A percentile compares a stretch with the other conserved stretches of the same genome.
These are phyloP conservation scores for Nemania sp. DNA, from an alignment of 2,329 filamentous ascomycete genomes.

Conservation along the genomic window DNA sequence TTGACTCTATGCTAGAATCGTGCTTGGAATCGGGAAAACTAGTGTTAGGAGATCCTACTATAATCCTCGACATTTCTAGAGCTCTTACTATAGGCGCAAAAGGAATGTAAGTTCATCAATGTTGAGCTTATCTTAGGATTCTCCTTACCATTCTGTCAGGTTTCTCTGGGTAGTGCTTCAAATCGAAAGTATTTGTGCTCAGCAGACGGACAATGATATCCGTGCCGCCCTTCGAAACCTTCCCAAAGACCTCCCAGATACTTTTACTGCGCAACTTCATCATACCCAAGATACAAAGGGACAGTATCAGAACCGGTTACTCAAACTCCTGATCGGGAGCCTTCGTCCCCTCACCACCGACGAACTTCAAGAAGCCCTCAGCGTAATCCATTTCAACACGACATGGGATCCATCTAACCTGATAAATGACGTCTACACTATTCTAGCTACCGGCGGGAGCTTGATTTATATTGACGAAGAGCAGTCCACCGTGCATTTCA, in stretches of 20 bases:
- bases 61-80: background rate
- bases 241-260: background rate
- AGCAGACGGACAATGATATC: background rate
- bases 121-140: too few relatives aligned
- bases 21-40: background rate
- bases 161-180: slow-evolving; percentile 14
- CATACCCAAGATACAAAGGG: background rate
- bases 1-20: background rate
- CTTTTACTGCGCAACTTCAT: background rate
- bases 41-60: background rate
- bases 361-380: slow-evolving; percentile 1
- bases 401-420: background rate
- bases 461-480: background rate
- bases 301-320: background rate
- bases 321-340: background rate
- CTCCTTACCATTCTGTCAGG: too few relatives aligned
- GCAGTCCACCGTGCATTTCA: background rate
- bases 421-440: background rate
- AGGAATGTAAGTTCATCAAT: background rate
- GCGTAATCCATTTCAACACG: background rate
- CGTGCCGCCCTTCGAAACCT: background rate
- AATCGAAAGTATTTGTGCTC: background rate
- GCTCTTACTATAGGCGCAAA: background rate
- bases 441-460: background rate
- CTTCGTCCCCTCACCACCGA: background rate